Percentiles rank a stretch among this genome's conserved stretches.
Evolutionary conservation across 2,329 filamentous ascomycete species (phyloP).

Genomic region (Cladosporium sphaerospermum): DNA sequence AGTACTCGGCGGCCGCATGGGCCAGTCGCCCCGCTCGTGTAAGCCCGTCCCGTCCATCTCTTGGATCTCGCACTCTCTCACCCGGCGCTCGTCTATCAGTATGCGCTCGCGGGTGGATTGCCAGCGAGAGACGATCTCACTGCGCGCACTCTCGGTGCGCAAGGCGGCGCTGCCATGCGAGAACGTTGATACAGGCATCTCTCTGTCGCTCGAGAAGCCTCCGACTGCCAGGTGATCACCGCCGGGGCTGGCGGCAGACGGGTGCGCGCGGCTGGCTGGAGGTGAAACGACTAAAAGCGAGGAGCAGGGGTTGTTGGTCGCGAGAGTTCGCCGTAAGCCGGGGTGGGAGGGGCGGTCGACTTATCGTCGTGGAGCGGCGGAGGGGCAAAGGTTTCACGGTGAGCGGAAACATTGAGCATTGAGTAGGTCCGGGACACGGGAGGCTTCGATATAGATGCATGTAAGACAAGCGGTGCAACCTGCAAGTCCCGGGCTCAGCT

Average conservation of each 20-base stretch:
- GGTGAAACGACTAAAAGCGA: conserved; percentile 4
- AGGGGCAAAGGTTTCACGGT: neutral
- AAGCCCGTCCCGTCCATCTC: conserved; percentile 27
- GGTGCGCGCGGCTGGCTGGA: neutral
- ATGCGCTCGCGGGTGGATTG: conserved; percentile 24
- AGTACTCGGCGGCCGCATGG: conserved; percentile 15
- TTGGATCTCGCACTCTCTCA: conserved; percentile 20
- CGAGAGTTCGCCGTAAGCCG: no score
- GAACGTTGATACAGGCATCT: conserved; percentile 27
- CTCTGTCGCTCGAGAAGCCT: neutral
- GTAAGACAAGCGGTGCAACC: conserved; percentile 4
- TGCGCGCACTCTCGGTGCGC: conserved; percentile 4
- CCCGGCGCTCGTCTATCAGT: conserved; percentile 21
- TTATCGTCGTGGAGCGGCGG: no score
- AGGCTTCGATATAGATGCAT: neutral
- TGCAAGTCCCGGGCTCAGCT: conserved; percentile 1
- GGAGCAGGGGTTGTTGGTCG: neutral
- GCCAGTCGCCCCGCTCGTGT: conserved; percentile 26
- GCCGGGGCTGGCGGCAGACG: conserved; percentile 7
- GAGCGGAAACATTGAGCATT: neutral
- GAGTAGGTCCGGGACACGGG: neutral
- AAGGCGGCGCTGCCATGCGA: conserved; percentile 17
- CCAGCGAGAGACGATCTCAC: conserved; percentile 21
- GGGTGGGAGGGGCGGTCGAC: no score
- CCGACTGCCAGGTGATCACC: neutral